phyloP scores from a whole-genome alignment of 2,329 filamentous ascomycete genomes.

The Blastomyces silverae region DNA sequence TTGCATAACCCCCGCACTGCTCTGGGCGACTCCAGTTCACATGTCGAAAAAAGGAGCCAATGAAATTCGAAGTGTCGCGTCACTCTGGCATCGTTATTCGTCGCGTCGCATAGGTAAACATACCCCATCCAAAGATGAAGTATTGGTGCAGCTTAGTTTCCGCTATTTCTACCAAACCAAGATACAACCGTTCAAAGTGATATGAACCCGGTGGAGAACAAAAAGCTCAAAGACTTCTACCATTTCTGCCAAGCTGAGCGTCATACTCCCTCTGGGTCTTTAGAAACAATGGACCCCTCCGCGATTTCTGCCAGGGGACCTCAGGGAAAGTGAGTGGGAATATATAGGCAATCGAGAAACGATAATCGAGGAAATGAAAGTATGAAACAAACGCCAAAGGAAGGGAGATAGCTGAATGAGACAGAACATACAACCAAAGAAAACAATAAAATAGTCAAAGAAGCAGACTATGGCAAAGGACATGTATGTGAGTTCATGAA shows the following conservation, averaged over 20 bases:
- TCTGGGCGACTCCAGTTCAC: too few relatives aligned
- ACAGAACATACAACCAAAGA: neutral
- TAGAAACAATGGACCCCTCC: neutral
- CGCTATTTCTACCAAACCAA: conserved; percentile 6
- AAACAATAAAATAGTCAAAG: neutral
- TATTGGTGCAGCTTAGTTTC: neutral
- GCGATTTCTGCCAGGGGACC: neutral
- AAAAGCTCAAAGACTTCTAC: neutral
- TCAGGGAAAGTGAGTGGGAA: neutral
- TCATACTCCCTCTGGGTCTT: neutral
- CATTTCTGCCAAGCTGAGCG: neutral
- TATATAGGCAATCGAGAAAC: neutral
- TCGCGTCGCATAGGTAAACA: too few relatives aligned
- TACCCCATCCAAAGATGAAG: too few relatives aligned
- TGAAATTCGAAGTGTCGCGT: too few relatives aligned
- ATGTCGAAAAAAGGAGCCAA: too few relatives aligned
- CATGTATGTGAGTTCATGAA: too few relatives aligned
- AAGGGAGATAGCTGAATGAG: neutral
- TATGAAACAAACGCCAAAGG: neutral
- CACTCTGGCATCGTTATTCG: too few relatives aligned
- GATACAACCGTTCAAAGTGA: neutral
- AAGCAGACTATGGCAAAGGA: neutral
- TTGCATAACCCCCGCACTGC: too few relatives aligned
- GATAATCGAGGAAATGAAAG: neutral
- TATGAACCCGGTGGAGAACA: neutral